Base-by-base conservation (phyloP, 2,329 filamentous ascomycete genomes). In the Ceratocystis cubensis region DNA sequence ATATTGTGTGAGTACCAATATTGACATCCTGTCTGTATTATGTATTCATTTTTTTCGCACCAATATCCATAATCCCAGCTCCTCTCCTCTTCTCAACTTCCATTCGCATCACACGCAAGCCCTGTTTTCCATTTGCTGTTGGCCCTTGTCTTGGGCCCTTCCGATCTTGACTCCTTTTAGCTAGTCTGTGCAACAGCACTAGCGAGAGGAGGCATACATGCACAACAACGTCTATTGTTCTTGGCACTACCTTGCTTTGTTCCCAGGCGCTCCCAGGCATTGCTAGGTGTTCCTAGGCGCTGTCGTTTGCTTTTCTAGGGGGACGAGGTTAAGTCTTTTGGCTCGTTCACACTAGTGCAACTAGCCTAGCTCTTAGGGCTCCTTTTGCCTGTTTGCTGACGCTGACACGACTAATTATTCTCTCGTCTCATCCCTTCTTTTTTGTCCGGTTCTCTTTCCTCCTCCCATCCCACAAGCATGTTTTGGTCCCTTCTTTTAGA, bases 121-220 rank as follows among this genome's bases (percentile, higher is more conserved):
- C 53, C 33, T 59, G 53, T 59, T 59, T 59, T 59, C 25, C n/a
- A 30, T 28, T 57, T 25, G 22, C 30, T 57, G 53, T 25, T 22
- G 17, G 53, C 53, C 28, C 28, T 59, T 59, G 53, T 59, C 53
- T 59, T 59, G 28, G 28, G 28, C n/a, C 22, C 28, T 59, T 59
- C 53, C 53, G 53, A 59, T 59, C 53, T 59, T 59, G 53, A 20
- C 53, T 59, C 53, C 28, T 33, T 59, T 59, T 59, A 59, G 53
- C 53, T 59, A 59, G 53, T 59, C 53, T 59, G 53, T 59, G 53
- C 53, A 59, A 59, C 53, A 59, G 53, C 53, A 59, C 53, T 59
- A 59, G 53, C 25, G 53, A 59, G 53, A 59, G 25, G 53, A 59
- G 25, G 53, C 53, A 59, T 25, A 30, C 4, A 59, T 13, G 53